Conservation (phyloP, 306 rosid genomes). For the Castanospermum australe region DNA sequence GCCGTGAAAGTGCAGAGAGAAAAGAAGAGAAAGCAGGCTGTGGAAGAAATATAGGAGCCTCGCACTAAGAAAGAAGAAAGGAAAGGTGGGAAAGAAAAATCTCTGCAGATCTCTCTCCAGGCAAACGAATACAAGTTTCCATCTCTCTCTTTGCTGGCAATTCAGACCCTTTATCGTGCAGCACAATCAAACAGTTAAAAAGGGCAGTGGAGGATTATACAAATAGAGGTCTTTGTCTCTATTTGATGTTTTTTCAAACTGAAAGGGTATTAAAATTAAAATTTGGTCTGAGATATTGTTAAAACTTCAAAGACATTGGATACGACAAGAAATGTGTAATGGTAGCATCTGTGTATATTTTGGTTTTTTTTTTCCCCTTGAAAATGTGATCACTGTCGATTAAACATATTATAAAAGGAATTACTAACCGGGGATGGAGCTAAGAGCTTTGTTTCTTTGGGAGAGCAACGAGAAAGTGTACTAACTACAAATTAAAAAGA, state of each 20-base stretch:
- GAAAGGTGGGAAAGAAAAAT: conserved; percentile 20
- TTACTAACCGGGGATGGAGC: too few species aligned
- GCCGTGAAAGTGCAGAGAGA: conserved; percentile 44
- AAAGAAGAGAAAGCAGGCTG: conserved; percentile 36
- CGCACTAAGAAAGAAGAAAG: conserved; percentile 22
- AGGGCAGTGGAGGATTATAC: not conserved
- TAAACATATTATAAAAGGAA: not conserved
- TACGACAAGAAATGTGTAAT: not conserved
- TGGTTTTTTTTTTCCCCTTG: not conserved
- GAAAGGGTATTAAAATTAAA: not conserved
- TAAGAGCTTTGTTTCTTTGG: too few species aligned
- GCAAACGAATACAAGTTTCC: conserved; percentile 33
- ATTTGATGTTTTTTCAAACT: not conserved
- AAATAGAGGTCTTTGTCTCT: not conserved
- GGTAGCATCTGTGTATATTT: not conserved
- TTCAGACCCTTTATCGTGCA: conserved; percentile 60
- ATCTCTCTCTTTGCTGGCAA: conserved; percentile 41
- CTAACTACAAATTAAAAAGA: too few species aligned
- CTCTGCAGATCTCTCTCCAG: not conserved
- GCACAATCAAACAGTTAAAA: conserved; percentile 32
- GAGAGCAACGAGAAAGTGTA: too few species aligned
- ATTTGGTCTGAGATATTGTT: not conserved
- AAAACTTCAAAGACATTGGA: not conserved
- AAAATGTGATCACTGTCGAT: not conserved
- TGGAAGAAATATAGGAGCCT: conserved; percentile 32